Conservation (phyloP, 1,139 yeast species). For the Citeromyces siamensis region DNA sequence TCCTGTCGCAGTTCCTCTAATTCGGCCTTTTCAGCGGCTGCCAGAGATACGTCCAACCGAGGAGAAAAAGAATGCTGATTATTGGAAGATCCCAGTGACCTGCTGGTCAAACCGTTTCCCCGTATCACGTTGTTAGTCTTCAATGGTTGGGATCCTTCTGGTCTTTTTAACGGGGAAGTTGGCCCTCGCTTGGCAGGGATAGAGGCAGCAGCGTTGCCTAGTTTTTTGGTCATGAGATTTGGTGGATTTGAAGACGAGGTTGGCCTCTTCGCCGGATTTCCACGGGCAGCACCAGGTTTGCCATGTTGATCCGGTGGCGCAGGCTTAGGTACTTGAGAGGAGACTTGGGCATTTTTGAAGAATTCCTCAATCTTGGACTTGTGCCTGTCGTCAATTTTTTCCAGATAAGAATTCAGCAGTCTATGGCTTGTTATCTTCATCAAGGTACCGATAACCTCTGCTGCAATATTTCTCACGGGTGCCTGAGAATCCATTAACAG, state of each 20-base stretch:
- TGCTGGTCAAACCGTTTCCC: constrained; percentile 27
- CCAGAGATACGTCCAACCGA: constrained; percentile 10
- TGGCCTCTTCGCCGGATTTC: constrained; percentile 6
- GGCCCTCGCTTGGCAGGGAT: constrained; percentile 58
- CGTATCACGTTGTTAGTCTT: constrained; percentile 1
- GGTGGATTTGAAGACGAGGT: constrained; percentile 11
- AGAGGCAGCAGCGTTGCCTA: constrained; percentile 16
- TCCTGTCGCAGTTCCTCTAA: constrained; percentile 39
- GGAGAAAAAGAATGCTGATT: constrained; percentile 12
- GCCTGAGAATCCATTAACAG: constrained; percentile 75
- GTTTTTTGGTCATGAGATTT: constrained; percentile 6
- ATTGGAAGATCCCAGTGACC: constrained; percentile 21
- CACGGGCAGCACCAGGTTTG: constrained; percentile 6
- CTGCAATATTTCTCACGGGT: constrained; percentile 70
- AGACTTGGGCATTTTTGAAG: constrained; percentile 42
- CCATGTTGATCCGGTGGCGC: not conserved
- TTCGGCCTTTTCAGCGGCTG: constrained; percentile 29
- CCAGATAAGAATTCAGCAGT: constrained; percentile 46
- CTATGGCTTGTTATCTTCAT: constrained; percentile 77
- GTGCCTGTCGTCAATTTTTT: constrained; percentile 59
- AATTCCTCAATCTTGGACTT: constrained; percentile 54
- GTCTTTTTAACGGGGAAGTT: constrained; percentile 48
- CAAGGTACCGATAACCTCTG: constrained; percentile 69
- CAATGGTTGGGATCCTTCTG: not conserved
- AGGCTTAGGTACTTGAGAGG: constrained; percentile 10